Evolutionary conservation across 345 rosid genomes (phyloP).

Genomic region (Brassica nigra): DNA sequence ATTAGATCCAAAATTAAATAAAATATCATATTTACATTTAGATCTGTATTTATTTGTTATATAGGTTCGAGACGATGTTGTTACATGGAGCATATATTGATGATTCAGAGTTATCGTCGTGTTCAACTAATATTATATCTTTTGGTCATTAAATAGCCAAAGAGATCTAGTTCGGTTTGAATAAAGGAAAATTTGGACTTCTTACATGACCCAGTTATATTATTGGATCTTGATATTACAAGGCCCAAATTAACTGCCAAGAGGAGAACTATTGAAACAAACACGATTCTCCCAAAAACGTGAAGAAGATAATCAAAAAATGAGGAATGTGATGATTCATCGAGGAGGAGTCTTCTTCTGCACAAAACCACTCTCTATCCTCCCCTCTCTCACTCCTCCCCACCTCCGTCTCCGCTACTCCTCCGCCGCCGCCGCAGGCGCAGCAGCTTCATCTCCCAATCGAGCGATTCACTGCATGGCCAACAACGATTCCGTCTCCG

Average conservation of each 20-base stretch:
- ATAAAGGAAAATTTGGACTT: too few relatives aligned
- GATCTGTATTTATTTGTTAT: too few relatives aligned
- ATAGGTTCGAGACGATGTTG: too few relatives aligned
- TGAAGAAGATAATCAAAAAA: neutral
- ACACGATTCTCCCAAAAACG: constrained; percentile 20
- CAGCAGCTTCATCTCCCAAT: constrained; percentile 29
- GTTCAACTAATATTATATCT: too few relatives aligned
- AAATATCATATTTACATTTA: too few relatives aligned
- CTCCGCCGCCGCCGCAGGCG: constrained; percentile 31
- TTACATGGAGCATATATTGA: too few relatives aligned
- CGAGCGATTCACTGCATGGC: constrained; percentile 51
- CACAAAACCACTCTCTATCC: constrained; percentile 45
- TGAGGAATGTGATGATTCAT: constrained; percentile 54
- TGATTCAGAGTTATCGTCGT: too few relatives aligned
- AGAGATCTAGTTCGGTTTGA: too few relatives aligned
- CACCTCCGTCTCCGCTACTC: constrained; percentile 44
- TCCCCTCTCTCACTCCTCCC: constrained; percentile 49
- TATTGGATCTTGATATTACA: constrained; percentile 1
- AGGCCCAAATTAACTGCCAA: constrained; percentile 40
- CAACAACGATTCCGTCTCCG: constrained; percentile 35
- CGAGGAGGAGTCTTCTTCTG: constrained; percentile 39
- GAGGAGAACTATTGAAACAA: neutral
- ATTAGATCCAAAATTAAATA: too few relatives aligned
- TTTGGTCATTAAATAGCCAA: too few relatives aligned
- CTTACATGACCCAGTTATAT: neutral